Base-by-base conservation (phyloP, 768 basidiomycete species). In the Flagelloscypha sp. region DNA sequence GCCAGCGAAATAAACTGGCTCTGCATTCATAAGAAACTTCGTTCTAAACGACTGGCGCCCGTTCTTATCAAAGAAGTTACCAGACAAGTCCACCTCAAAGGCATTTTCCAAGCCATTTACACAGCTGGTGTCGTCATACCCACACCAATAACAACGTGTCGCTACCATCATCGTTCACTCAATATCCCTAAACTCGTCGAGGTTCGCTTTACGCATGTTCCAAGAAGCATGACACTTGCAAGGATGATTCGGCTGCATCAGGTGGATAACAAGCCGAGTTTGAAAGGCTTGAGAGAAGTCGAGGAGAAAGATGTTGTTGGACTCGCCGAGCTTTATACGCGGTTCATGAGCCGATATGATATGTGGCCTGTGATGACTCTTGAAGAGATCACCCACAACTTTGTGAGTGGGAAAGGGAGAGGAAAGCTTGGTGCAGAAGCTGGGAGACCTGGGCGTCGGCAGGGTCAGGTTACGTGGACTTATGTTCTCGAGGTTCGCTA, bases 11-110 rank as follows among this genome's bases (percentile, higher is more conserved):
- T 99, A 64, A 99, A 98, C 58, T 98, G 87, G 59, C 81, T 99
- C 33, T 94, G 90, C 49, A 80, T 97, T 1, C 93, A 95, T 72
- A 99, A 99, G 66, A 97, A 95, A 58, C 64, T 98, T 23, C 83
- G 95, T 12, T 86, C 89, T 0, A 97, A 97, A 56, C 84, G 95
- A 25, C 66, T 98, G 16, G 82, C 95, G 0, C 95, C 95, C 1
- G 87, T 98, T 9, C 70, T 99, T 33, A 98, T 99, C 62, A 95
- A 95, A 55, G 95, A 99, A 53, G 84, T 98, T 17, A 98, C 95
- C 0, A 72, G 95, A 15, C 87, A 88, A 52, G 85, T 86, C 35
- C 77, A 98, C 55, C 69, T 98, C 24, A 72, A 77, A 43, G 87
- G 87, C 21, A 69, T 95, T 35, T 97, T 95, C 66, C 95, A 99